A percentile compares a stretch with the other conserved stretches of the same genome.
These are phyloP conservation scores for Salmacisia buchloeana DNA, from an alignment of 1,284 basidiomycete species.

Conservation along the genomic window DNA sequence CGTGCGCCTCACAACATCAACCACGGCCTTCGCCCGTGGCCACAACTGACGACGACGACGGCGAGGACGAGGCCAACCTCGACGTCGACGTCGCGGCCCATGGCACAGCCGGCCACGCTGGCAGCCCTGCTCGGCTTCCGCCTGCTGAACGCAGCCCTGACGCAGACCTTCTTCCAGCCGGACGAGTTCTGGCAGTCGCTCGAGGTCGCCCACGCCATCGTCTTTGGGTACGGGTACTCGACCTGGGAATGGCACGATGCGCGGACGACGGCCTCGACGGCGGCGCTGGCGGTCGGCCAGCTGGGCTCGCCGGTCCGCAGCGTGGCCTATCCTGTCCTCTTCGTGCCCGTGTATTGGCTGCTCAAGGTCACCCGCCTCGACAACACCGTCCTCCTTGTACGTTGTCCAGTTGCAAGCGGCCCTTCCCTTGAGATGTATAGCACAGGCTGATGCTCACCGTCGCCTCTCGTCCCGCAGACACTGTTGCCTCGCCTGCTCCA, in stretches of 20 bases:
- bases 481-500: slow-evolving; percentile 71
- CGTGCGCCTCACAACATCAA: too few species aligned
- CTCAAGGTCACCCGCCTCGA: slow-evolving; percentile 62
- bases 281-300: background rate
- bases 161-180: slow-evolving; percentile 87
- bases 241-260: slow-evolving; percentile 84
- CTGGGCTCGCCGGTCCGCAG: slow-evolving; percentile 42
- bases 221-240: slow-evolving; percentile 83
- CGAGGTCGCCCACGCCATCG: slow-evolving; percentile 79
- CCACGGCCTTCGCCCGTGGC: too few species aligned
- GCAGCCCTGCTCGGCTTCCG: slow-evolving; percentile 51
- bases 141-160: slow-evolving; percentile 59
- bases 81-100: too few species aligned
- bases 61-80: too few species aligned
- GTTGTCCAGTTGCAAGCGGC: slow-evolving; percentile 33
- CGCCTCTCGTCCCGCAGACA: slow-evolving; percentile 32
- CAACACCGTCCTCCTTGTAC: slow-evolving; percentile 46
- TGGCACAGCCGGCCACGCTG: too few species aligned
- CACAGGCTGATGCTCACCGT: slow-evolving; percentile 24
- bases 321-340: slow-evolving; percentile 56
- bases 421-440: background rate
- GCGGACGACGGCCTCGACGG: background rate
- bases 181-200: slow-evolving; percentile 96
- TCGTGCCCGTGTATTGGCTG: slow-evolving; percentile 70
- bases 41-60: too few species aligned